phyloP scores from a whole-genome alignment of 1,139 yeast species.

The Yamadazyma diddensiae region DNA sequence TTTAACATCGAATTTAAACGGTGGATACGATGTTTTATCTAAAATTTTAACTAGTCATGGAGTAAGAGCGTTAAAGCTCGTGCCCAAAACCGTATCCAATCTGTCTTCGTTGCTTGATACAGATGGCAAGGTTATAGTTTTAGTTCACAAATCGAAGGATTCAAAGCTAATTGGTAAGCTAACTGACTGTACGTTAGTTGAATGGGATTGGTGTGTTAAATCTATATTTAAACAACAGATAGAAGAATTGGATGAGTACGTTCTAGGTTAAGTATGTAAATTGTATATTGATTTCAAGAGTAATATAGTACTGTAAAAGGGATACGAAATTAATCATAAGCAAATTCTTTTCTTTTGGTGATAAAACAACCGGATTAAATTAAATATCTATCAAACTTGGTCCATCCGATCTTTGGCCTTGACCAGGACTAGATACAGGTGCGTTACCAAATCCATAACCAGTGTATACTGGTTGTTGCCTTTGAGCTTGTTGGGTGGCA shows the following conservation, averaged over 20 bases:
- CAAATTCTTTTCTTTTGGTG: no score
- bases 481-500: constrained; percentile 13
- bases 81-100: constrained; percentile 6
- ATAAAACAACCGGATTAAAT: neutral
- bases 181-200: constrained; percentile 40
- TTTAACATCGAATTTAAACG: constrained; percentile 61
- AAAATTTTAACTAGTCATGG: constrained; percentile 71
- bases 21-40: constrained; percentile 60
- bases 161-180: constrained; percentile 40
- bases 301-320: neutral
- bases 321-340: no score
- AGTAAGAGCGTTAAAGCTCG: constrained; percentile 29
- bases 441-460: constrained; percentile 92
- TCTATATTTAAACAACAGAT: constrained; percentile 51
- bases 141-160: constrained; percentile 44
- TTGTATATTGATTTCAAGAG: neutral
- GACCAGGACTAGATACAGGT: constrained; percentile 13
- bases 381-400: constrained; percentile 50
- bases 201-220: constrained; percentile 70
- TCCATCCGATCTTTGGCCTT: constrained; percentile 32
- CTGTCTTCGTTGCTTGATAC: constrained; percentile 13
- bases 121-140: constrained; percentile 20
- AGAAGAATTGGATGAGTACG: constrained; percentile 23
- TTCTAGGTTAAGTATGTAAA: constrained; percentile 4
- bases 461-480: constrained; percentile 54